phyloP scores from a whole-genome alignment of 495 filamentous ascomycete genomes.

The Podospora bellae-mahoneyi region DNA sequence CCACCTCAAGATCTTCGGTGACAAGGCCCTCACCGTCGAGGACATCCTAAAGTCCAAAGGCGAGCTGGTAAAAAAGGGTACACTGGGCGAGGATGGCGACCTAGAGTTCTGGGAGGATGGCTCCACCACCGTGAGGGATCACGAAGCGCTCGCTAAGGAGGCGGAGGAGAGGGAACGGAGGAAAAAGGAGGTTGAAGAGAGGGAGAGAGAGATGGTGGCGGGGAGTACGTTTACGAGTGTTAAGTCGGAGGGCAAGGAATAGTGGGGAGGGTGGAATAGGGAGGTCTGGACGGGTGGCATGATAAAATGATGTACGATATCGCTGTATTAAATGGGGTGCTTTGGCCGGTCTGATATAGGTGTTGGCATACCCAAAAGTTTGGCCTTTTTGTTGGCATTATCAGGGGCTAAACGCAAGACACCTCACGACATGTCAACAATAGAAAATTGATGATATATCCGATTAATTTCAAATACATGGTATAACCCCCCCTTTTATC shows the following conservation, averaged over 20 bases:
- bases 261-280: not conserved
- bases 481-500: not conserved
- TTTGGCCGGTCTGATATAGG: not conserved
- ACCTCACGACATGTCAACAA: not conserved
- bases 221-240: slow-evolving; percentile 32
- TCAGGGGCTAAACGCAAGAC: not conserved
- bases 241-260: slow-evolving; percentile 5
- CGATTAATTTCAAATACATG: not conserved
- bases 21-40: slow-evolving; percentile 63
- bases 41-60: slow-evolving; percentile 66
- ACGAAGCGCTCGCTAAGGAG: slow-evolving; percentile 10
- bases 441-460: not conserved
- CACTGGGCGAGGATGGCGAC: slow-evolving; percentile 54
- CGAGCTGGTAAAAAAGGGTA: slow-evolving; percentile 60
- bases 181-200: not conserved
- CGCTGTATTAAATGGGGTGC: not conserved
- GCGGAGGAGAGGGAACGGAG: slow-evolving; percentile 10
- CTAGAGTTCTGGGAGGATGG: slow-evolving; percentile 70
- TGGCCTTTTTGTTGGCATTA: not conserved
- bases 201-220: slow-evolving; percentile 14
- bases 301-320: not conserved
- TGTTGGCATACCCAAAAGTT: slow-evolving; percentile 7
- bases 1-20: slow-evolving; percentile 75
- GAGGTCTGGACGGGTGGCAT: not conserved
- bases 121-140: slow-evolving; percentile 26